Base-by-base conservation (phyloP, 768 basidiomycete genomes). In the Boletus vermiculosoides region DNA sequence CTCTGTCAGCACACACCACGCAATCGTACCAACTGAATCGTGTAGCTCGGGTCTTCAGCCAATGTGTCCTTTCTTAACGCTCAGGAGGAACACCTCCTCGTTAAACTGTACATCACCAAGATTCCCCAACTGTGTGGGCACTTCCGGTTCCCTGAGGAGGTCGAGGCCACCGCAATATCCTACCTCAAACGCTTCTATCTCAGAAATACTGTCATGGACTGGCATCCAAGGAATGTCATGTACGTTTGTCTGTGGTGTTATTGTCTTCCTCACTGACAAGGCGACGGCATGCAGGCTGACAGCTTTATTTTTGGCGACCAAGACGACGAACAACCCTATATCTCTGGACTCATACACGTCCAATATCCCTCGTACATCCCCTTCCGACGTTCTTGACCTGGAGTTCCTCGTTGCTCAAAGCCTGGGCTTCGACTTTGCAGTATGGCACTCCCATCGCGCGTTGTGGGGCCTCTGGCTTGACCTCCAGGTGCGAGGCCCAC, bases 221-320 rank as follows among this genome's bases (percentile, higher is more conserved):
- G 93, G 88, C 97, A 98, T 76, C 97, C 97, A 0, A 96, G 95
- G 74, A 94, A 92, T 67, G 92, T 99, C 66, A 99, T 99, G 97
- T 97, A 66, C 48, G 87, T 73, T 10, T 13, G n/a, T 39, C 31
- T 52, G 36, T 50, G 34, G 33, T 23, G 50, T 34, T 23, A 10
- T 44, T 15, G 22, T 22, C 25, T 34, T 20, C 33, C 15, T 45
- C 25, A 30, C 44, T 55, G 40, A 59, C 31, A 33, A 46, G 16
- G 12, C 44, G 12, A 25, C 55, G 40, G 16, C 28, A 48, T 50
- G 12, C 63, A 99, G 96, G 95, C 79, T 98, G 49, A 98, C 97
- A 0, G 87, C 94, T 11, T 77, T 99, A 20, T 99, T 97, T 68
- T 82, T 99, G 50, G 94, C 97, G 0, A 88, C 94, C 22, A 99